phyloP scores from a whole-genome alignment of 257 asterid species.

The Plectranthus barbatus region DNA sequence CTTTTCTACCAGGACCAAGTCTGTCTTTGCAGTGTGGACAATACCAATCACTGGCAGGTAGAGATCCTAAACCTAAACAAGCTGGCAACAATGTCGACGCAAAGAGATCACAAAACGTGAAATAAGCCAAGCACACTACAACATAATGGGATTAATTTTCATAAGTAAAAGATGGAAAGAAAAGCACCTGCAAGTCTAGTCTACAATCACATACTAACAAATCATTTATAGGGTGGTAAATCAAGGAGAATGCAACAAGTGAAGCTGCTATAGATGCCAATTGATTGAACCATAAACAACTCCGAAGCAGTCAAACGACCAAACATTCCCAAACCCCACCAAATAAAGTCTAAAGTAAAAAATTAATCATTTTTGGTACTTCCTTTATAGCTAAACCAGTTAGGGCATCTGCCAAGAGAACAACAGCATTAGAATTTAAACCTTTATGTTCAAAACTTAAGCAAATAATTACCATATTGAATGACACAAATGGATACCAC shows the following conservation, averaged over 20 bases:
- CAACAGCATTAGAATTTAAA: background rate
- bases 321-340: background rate
- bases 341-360: background rate
- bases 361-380: background rate
- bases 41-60: conserved; percentile 57
- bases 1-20: conserved; percentile 49
- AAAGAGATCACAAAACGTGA: conserved; percentile 8
- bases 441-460: background rate
- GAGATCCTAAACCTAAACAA: conserved; percentile 64
- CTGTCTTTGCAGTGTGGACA: conserved; percentile 81
- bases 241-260: background rate
- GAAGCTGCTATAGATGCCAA: background rate
- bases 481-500: too few species aligned
- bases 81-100: conserved; percentile 42
- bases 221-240: background rate
- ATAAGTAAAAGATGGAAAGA: conserved; percentile 7
- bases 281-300: background rate
- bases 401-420: background rate
- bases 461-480: background rate
- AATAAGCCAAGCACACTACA: background rate
- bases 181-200: background rate
- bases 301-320: background rate
- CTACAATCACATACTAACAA: background rate
- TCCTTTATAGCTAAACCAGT: background rate
- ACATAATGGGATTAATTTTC: background rate